Evolutionary conservation across 805 yeast genomes (phyloP).

Genomic region (Wickerhamiella parazyma): DNA sequence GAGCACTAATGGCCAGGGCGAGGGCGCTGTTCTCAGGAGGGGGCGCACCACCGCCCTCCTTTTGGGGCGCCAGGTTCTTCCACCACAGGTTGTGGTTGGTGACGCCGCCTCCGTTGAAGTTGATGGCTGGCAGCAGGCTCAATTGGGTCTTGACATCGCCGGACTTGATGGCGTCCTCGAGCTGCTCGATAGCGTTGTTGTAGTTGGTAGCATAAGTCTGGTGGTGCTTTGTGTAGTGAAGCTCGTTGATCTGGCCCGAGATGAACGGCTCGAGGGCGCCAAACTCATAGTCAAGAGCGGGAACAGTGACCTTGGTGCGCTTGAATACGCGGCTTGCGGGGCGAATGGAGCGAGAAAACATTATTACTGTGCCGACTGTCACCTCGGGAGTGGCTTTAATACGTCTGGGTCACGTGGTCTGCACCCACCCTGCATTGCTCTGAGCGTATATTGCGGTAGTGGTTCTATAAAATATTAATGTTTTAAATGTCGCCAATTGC

Average conservation of each 20-base stretch:
- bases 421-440: neutral
- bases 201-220: conserved; percentile 81
- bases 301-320: conserved; percentile 60
- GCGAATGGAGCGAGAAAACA: neutral
- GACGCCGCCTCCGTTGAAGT: conserved; percentile 89
- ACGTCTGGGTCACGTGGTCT: neutral
- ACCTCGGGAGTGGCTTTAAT: too few relatives aligned
- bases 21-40: conserved; percentile 43
- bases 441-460: too few relatives aligned
- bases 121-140: conserved; percentile 56
- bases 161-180: conserved; percentile 45
- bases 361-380: too few relatives aligned
- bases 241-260: conserved; percentile 73
- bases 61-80: conserved; percentile 70
- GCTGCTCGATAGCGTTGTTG: conserved; percentile 64
- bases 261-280: conserved; percentile 78
- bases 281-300: conserved; percentile 72
- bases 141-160: conserved; percentile 47
- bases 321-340: neutral
- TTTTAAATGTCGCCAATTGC: conserved; percentile 7
- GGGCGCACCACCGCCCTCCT: conserved; percentile 62
- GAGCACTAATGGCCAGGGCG: conserved; percentile 41
- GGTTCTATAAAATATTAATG: neutral
- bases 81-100: conserved; percentile 77
- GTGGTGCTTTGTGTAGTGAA: conserved; percentile 81